Conservation (phyloP, 805 yeast species). For the Candida golubevii region DNA sequence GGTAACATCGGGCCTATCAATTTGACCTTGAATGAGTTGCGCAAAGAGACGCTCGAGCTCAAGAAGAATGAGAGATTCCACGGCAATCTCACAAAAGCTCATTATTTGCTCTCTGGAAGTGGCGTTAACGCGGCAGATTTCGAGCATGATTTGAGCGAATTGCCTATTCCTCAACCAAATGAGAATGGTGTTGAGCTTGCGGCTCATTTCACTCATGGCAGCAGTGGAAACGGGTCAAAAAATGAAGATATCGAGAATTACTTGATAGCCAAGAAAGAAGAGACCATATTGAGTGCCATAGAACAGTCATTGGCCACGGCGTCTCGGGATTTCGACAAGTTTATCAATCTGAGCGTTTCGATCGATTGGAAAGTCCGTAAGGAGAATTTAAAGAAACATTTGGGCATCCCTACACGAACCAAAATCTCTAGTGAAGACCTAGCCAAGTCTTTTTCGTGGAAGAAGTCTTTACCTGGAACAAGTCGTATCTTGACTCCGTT, state of each 20-base stretch:
- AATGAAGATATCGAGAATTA: slow-evolving; percentile 48
- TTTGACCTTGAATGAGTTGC: slow-evolving; percentile 74
- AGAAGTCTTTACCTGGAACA: slow-evolving; percentile 29
- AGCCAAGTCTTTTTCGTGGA: slow-evolving; percentile 32
- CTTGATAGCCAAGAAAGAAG: slow-evolving; percentile 69
- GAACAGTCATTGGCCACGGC: slow-evolving; percentile 74
- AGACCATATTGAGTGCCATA: slow-evolving; percentile 74
- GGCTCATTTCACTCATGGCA: not conserved
- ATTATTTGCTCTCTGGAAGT: slow-evolving; percentile 83
- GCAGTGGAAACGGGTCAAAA: not conserved
- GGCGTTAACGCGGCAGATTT: slow-evolving; percentile 86
- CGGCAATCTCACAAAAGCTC: slow-evolving; percentile 61
- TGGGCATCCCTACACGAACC: slow-evolving; percentile 41
- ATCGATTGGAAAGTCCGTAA: slow-evolving; percentile 83
- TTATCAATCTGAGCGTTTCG: slow-evolving; percentile 65
- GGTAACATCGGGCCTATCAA: slow-evolving; percentile 78
- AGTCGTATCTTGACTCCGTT: slow-evolving; percentile 33
- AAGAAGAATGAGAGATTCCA: slow-evolving; percentile 35
- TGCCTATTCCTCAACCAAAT: slow-evolving; percentile 12
- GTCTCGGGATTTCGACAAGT: slow-evolving; percentile 76
- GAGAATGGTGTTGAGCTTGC: slow-evolving; percentile 1
- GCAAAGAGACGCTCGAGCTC: slow-evolving; percentile 57
- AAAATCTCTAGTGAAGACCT: slow-evolving; percentile 15
- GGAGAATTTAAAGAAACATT: slow-evolving; percentile 64
- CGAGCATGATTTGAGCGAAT: slow-evolving; percentile 49